Base-by-base conservation (phyloP, 2,329 filamentous ascomycete genomes). In the Cladosporium velox region DNA sequence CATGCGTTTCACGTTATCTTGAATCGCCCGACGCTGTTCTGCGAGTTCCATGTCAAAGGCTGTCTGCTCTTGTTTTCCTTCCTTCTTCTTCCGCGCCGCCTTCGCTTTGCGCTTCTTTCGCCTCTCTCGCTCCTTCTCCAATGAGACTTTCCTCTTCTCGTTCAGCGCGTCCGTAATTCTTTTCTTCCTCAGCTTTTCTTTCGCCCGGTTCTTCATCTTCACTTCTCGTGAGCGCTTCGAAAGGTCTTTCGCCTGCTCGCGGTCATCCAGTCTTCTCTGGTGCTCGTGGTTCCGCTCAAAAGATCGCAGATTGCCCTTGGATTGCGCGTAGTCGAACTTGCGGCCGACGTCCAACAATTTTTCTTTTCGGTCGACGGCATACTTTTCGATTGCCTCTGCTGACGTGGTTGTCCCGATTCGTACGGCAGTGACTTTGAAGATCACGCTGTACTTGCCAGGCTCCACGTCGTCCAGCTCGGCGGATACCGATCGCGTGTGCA, bases 311-410 rank as follows among this genome's bases (percentile, higher is more conserved):
- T 84, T 81, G 3, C 86, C 88, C 74, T 90, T 91, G 68, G 86
- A 85, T 75, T 91, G 88, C 0, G 90, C 88, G 6, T 91, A 82
- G 70, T 91, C 89, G 68, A 91, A 91, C 1, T 88, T 88, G 61
- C 88, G 82, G 1, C 89, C 89, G n/a, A 90, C 87, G 12, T 87
- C 82, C 1, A 89, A 83, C 1, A 96, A 83, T 77, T 96, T 96
- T 71, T 92, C 90, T 30, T 91, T 87, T 41, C 81, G 79, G 3
- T 81, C 81, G 62, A 86, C 86, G 65, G 88, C 90, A 65, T 88
- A 86, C 8, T 84, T 81, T 59, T 87, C 85, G 28, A 94, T 86
- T 1, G 90, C 87, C 44, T 92, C 85, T 68, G 92, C 89, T 18
- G 90, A 85, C 0, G 85, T 82, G 0, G 80, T 77, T 10, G 84